Evolutionary conservation across 345 rosid species (phyloP).

Genomic region (Hirschfeldia incana): DNA sequence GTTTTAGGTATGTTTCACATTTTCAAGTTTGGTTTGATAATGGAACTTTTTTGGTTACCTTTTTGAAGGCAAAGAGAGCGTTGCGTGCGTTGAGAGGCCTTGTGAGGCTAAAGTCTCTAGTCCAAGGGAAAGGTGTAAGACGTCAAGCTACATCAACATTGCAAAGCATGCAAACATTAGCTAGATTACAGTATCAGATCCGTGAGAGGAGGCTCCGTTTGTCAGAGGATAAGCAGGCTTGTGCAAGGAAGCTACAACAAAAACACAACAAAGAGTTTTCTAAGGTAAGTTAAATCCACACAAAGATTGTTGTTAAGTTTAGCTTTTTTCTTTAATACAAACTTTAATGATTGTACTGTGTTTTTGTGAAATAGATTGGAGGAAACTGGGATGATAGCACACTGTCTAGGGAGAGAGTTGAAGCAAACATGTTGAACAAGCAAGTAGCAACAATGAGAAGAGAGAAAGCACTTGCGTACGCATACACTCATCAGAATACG

Average conservation of each 20-base stretch:
- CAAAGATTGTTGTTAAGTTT: background rate
- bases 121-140: slow-evolving; percentile 72
- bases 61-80: slow-evolving; percentile 77
- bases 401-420: slow-evolving; percentile 69
- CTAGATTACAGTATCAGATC: slow-evolving; percentile 76
- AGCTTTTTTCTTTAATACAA: background rate
- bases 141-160: slow-evolving; percentile 81
- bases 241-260: slow-evolving; percentile 63
- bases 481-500: slow-evolving; percentile 79
- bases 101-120: slow-evolving; percentile 71
- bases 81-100: slow-evolving; percentile 86
- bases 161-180: slow-evolving; percentile 86
- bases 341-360: background rate
- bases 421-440: slow-evolving; percentile 56
- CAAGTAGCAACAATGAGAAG: slow-evolving; percentile 86
- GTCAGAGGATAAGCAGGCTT: slow-evolving; percentile 79
- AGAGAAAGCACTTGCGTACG: slow-evolving; percentile 87
- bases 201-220: slow-evolving; percentile 70
- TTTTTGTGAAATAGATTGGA: slow-evolving; percentile 33
- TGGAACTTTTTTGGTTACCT: background rate
- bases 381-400: slow-evolving; percentile 72
- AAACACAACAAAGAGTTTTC: slow-evolving; percentile 53
- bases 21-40: background rate
- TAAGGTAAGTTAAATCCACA: slow-evolving; percentile 41
- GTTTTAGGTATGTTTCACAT: background rate